Base-by-base conservation (phyloP, 2,329 filamentous ascomycete species). In the Cryphonectria naterciae region DNA sequence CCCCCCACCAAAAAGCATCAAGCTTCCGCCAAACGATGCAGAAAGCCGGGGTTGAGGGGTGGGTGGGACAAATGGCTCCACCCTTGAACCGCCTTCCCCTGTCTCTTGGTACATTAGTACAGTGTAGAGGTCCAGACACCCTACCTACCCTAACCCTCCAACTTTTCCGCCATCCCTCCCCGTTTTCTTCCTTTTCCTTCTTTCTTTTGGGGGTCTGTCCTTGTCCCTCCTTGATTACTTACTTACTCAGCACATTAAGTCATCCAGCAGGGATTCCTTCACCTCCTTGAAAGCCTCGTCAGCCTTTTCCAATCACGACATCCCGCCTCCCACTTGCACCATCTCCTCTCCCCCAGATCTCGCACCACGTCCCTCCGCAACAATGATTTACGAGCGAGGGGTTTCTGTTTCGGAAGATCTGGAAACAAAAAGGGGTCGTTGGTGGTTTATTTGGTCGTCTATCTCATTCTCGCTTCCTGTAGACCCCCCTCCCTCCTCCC, bases 301-400 rank as follows among this genome's bases (percentile, higher is more conserved):
- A 69, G 62, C 68, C 22, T 15, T 22, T 49, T 10, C 10, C 62
- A 25, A 72, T 65, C 70, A 72, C 70, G 68, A 39, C 52, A 70
- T 72, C 4, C 10, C 2, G 15, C 35, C 58, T 64, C 46, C 22
- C 8, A 11, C 52, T 70, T 60, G 52, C 68, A 72, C 56, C 70
- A 72, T 60, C 46, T 39, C 37, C 37, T 11, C 17, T 28, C 13
- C 5, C 43, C 17, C 46, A 46, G 43, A 7, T 46, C 19, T 56
- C 58, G 43, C 10, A 37, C 19, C 22, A 39, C 15, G n/a, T 39
- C 41, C 28, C 43, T 49, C 37, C 32, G 49, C 39, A 41, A 63
- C 5, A 22, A 25, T 13, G 6, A 49, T 11, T 49, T 22, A 0
- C 46, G 25, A 43, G 25, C 61, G n/a, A 56, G 19, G 22, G 7